Conservation (phyloP, 116 monocot genomes). For the Dioscorea cayenensis region DNA sequence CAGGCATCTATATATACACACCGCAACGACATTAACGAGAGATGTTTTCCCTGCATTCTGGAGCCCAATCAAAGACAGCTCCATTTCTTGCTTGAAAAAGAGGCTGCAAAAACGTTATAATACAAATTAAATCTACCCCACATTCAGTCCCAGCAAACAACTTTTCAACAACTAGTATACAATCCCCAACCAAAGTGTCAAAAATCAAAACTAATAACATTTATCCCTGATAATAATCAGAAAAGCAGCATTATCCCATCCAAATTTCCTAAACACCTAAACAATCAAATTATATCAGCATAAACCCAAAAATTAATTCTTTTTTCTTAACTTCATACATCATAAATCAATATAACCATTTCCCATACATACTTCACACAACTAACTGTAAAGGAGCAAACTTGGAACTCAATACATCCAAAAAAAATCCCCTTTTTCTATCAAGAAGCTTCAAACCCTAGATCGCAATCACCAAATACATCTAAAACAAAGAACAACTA, state of each 20-base stretch:
- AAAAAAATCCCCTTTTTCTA: not conserved
- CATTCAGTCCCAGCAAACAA: not conserved
- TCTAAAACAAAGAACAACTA: not conserved
- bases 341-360: too few relatives aligned
- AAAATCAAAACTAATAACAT: too few relatives aligned
- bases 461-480: not conserved
- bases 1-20: slow-evolving; percentile 26
- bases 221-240: too few relatives aligned
- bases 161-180: not conserved
- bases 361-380: too few relatives aligned
- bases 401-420: not conserved
- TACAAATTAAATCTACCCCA: not conserved
- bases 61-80: slow-evolving; percentile 88
- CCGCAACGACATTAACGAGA: slow-evolving; percentile 96
- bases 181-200: too few relatives aligned
- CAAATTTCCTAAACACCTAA: too few relatives aligned
- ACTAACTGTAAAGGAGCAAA: not conserved
- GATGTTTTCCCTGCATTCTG: slow-evolving; percentile 99
- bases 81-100: slow-evolving; percentile 99
- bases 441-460: not conserved
- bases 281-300: too few relatives aligned
- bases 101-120: slow-evolving; percentile 40
- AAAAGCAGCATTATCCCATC: too few relatives aligned
- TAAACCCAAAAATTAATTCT: too few relatives aligned
- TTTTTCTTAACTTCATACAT: too few relatives aligned